Base-by-base conservation (phyloP, 148 eudicot species). In the Rhododendron ovatum region DNA sequence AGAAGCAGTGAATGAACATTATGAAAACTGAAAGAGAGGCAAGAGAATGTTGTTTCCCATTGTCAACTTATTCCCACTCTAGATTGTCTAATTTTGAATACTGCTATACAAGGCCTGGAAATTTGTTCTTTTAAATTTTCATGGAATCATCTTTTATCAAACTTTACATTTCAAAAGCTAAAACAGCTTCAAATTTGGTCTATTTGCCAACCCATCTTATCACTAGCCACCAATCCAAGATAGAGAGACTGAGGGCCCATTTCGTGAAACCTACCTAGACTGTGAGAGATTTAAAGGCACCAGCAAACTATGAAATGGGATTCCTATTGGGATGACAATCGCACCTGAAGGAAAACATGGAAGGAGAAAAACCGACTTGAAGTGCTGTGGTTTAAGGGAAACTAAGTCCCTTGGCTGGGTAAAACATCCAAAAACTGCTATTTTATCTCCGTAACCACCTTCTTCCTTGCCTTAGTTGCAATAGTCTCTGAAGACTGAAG, bases 341-440 rank as follows among this genome's bases (percentile, higher is more conserved):
- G 17, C 28, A 5, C 61, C 47, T 30, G 3, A 78, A 45, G 5
- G 74, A 11, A 67, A 26, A 67, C 28, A 67, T 28, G 74, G 35
- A 67, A 67, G 74, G 13, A 26, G 39, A 12, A 28, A 71, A 30
- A 71, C 71, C 14, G 8, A 71, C 37, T 71, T 30, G 76, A 30
- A 71, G 76, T 71, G 7, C 59, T 80, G 13, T 4, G 28, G 53
- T 50, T 50, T 48, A 28, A 50, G 6, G 13, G 61, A 50, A 80
- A 80, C 33, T 5, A 48, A 80, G 61, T 30, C 63, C 83, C 14
- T 51, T 30, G 12, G 61, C 39, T 39, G 61, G 13, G 61, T 28
- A 80, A 79, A 45, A 80, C 50, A 80, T 7, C 65, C 83, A 80
- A 80, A 80, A 80, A 28, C 24, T 35, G 59, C 59, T 28, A 51